These are phyloP conservation scores for Xerocomus alliaceus DNA, from an alignment of 1,284 basidiomycete species.

Conservation along the genomic window DNA sequence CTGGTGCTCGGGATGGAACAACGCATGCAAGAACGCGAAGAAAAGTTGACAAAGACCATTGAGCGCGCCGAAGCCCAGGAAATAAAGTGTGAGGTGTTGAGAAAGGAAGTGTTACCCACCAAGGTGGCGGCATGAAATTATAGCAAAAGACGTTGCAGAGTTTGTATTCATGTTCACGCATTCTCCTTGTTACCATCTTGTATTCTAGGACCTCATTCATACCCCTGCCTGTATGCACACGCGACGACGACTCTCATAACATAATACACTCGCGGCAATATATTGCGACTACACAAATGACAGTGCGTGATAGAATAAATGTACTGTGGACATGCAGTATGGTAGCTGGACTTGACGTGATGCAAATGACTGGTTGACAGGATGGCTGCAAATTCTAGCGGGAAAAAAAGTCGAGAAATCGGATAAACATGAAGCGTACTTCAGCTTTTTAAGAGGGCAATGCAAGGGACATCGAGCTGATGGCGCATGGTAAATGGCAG, in stretches of 20 bases:
- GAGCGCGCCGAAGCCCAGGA: conserved; percentile 67
- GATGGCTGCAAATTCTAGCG: conserved; percentile 40
- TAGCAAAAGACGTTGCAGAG: not conserved
- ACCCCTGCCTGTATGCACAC: conserved; percentile 15
- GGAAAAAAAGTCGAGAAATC: conserved; percentile 15
- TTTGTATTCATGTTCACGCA: conserved; percentile 17
- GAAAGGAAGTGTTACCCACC: conserved; percentile 29
- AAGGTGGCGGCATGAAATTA: conserved; percentile 17
- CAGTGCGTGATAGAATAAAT: conserved; percentile 35
- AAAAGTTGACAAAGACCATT: conserved; percentile 64
- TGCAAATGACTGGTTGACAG: conserved; percentile 30
- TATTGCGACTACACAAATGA: conserved; percentile 42
- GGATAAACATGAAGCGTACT: conserved; percentile 37
- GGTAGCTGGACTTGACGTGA: conserved; percentile 31
- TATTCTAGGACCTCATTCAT: conserved; percentile 32
- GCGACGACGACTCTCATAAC: conserved; percentile 1
- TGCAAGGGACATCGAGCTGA: conserved; percentile 34
- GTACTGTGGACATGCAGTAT: conserved; percentile 34
- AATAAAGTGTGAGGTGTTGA: conserved; percentile 42
- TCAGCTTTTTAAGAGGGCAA: conserved; percentile 33
- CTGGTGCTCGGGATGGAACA: conserved; percentile 80
- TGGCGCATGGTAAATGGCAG: conserved; percentile 35
- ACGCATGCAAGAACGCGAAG: conserved; percentile 67
- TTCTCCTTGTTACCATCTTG: conserved; percentile 21
- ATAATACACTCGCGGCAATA: conserved; percentile 35